A percentile compares a stretch with the other conserved stretches of the same genome.
Conservation (phyloP, 208 protist species). For the Leishmania arabica region DNA sequence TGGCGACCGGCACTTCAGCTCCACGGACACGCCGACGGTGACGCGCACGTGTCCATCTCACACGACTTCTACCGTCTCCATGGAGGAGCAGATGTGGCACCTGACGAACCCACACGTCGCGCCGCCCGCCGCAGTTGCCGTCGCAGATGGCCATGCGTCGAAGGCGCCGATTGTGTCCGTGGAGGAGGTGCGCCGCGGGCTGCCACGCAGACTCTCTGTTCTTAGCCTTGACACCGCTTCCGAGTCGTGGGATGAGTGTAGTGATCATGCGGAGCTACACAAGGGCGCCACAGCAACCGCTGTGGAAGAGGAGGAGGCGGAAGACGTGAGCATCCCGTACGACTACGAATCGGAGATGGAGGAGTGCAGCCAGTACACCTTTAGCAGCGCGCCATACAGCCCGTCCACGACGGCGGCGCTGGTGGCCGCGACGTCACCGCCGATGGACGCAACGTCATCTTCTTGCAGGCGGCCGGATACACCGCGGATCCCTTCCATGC, state of each 20-base stretch:
- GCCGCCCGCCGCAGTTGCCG: neutral
- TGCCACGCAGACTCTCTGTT: conserved; percentile 6
- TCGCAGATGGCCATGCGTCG: neutral
- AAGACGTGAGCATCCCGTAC: conserved; percentile 32
- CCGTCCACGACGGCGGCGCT: conserved; percentile 23
- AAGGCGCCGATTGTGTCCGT: neutral
- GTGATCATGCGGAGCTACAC: neutral
- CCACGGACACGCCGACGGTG: neutral
- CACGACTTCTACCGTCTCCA: neutral
- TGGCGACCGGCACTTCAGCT: neutral
- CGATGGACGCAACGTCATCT: conserved; percentile 1
- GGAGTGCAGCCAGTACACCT: conserved; percentile 57
- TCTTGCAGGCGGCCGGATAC: conserved; percentile 11
- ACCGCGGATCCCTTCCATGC: conserved; percentile 4
- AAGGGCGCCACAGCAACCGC: neutral
- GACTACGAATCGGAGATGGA: conserved; percentile 73
- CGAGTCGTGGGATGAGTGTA: neutral
- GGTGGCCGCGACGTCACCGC: conserved; percentile 8
- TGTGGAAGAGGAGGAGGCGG: neutral
- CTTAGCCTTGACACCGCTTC: neutral
- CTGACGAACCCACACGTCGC: neutral
- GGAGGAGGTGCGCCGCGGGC: conserved; percentile 1
- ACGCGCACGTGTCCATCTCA: neutral
- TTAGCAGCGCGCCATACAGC: conserved; percentile 50
- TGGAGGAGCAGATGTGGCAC: neutral